Conservation (phyloP, 345 rosid species). For the Nasturtium officinale region DNA sequence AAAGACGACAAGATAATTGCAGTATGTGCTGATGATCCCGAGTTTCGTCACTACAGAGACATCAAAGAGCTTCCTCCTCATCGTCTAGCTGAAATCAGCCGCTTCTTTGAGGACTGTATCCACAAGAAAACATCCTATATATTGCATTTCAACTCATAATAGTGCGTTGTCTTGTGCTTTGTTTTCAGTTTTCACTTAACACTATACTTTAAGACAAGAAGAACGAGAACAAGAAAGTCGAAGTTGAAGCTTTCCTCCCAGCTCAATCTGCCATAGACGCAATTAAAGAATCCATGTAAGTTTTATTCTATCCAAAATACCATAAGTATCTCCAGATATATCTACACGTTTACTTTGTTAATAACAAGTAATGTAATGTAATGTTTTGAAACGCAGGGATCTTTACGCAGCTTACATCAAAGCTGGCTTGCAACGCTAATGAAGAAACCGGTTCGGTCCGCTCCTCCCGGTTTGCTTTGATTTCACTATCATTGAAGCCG, state of each 20-base stretch:
- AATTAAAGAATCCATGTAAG: slow-evolving; percentile 90
- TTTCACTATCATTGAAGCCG: slow-evolving; percentile 20
- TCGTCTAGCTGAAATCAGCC: slow-evolving; percentile 96
- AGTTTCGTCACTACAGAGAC: slow-evolving; percentile 91
- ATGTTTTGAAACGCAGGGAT: slow-evolving; percentile 66
- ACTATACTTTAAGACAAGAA: slow-evolving; percentile 67
- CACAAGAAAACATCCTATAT: slow-evolving; percentile 29
- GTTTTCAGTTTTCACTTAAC: slow-evolving; percentile 29
- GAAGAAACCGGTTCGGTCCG: neutral
- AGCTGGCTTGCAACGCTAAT: slow-evolving; percentile 73
- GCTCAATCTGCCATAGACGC: slow-evolving; percentile 74
- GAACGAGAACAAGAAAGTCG: slow-evolving; percentile 97
- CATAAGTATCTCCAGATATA: neutral
- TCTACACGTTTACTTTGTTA: neutral
- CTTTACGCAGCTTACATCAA: slow-evolving; percentile 90
- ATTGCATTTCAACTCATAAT: neutral
- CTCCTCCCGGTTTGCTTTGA: slow-evolving; percentile 19
- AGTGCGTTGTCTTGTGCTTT: neutral
- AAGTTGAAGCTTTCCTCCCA: slow-evolving; percentile 88
- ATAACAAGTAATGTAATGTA: neutral
- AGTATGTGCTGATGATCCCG: slow-evolving; percentile 99
- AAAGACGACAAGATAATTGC: slow-evolving; percentile 98
- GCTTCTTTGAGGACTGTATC: slow-evolving; percentile 99
- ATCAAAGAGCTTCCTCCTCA: slow-evolving; percentile 98
- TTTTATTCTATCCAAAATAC: slow-evolving; percentile 9